Evolutionary conservation across 495 filamentous ascomycete species (phyloP), one percentile per base, ranked within the genome.

Genomic region (Xylaria castorea): DNA sequence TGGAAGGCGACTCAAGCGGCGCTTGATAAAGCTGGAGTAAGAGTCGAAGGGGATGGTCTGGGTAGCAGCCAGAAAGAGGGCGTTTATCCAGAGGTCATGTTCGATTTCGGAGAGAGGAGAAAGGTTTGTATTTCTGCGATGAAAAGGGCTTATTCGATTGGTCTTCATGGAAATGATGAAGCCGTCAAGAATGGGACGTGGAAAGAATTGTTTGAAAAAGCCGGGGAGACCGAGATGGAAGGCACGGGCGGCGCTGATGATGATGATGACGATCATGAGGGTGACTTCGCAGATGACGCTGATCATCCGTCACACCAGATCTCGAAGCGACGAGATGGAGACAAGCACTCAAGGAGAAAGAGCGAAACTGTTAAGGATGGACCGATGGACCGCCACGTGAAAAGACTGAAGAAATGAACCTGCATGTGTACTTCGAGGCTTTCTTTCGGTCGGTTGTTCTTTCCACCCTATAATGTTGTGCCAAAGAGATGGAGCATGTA

Each of bases 81-180:
- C 9, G 82, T 82, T 8, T 93, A 93, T 80, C 90, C 91, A 18
- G 89, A 89, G 73, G 89, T 89, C 3, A 93, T 93, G 88, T 92
- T 93, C 77, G 89, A 93, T 80, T 93, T 93, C 71, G 76, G 81
- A 36, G 82, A 86, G 74, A 80, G 89, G 71, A 85, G 89, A 51
- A 78, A 84, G 22, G 77, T 89, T 16, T 93, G 91, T 75, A 80
- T 93, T 5, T 79, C 85, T 64, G 85, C 82, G 0, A 90, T 92
- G 84, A 92, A 92, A 79, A 83, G 85, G 32, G 91, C 91, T 0
- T 93, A 91, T 81, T 71, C 83, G 8, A 82, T 91, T 7, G 86
- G 88, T 0, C 75, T 93, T 25, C 83, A 91, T 75, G 91, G 91
- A 0, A 80, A 91, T 74, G 85, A 91, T 79, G 66, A 79, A 20